These are phyloP conservation scores for Colletotrichum paranaense DNA, from an alignment of 2,329 filamentous ascomycete genomes.

Conservation along the genomic window DNA sequence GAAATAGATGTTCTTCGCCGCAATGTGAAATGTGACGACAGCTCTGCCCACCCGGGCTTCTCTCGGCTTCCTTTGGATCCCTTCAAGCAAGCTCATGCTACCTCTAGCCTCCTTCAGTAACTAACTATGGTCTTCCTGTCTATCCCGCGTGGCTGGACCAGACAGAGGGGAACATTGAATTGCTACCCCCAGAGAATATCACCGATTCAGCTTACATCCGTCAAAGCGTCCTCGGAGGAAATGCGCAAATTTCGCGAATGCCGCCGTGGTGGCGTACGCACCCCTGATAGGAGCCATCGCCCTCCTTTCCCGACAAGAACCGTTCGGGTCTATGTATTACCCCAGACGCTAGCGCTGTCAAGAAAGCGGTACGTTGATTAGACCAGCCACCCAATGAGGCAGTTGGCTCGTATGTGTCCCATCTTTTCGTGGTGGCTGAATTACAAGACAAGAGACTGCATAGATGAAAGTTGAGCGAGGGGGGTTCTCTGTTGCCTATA, in stretches of 20 bases:
- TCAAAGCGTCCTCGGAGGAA: background rate
- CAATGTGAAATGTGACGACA: background rate
- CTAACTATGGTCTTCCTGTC: background rate
- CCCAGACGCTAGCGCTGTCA: background rate
- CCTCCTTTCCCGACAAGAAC: background rate
- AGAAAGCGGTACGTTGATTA: background rate
- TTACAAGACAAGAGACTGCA: background rate
- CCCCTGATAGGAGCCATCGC: background rate
- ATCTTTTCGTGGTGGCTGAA: background rate
- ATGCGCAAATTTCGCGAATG: background rate
- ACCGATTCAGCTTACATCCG: background rate
- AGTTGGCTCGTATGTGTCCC: background rate
- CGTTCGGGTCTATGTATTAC: background rate
- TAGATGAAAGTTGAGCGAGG: too few relatives aligned
- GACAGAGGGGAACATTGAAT: background rate
- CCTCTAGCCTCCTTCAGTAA: too few relatives aligned
- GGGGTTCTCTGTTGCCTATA: too few relatives aligned
- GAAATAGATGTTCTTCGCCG: background rate
- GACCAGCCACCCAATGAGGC: background rate
- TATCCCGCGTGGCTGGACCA: background rate
- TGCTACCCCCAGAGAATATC: too few relatives aligned
- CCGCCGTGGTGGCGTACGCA: background rate
- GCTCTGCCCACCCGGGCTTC: background rate
- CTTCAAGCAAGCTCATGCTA: background rate
- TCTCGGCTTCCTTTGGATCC: background rate